Conservation (phyloP, 139 green algal species). For the Volvox africanus region DNA sequence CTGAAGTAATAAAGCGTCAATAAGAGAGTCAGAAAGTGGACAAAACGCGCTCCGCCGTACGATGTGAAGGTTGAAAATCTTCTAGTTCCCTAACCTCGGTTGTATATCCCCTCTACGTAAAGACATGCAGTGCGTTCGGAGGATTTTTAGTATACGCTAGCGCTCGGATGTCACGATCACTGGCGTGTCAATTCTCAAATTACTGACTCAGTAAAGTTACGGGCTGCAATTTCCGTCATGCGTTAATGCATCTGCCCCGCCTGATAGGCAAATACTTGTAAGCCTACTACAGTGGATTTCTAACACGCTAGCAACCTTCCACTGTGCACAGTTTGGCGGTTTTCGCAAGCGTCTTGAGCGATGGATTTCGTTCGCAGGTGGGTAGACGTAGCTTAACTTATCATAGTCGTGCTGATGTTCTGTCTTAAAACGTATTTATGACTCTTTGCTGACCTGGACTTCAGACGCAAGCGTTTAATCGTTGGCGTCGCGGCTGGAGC, state of each 20-base stretch:
- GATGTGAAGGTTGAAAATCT: too few species aligned
- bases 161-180: not conserved
- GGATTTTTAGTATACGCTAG: too few species aligned
- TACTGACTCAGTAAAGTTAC: not conserved
- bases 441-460: not conserved
- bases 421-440: not conserved
- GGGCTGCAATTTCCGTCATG: not conserved
- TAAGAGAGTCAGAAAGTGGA: too few species aligned
- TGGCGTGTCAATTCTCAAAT: not conserved
- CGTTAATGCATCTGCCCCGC: not conserved
- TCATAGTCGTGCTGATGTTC: too few species aligned
- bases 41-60: too few species aligned
- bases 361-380: conserved; percentile 31
- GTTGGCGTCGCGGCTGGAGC: conserved; percentile 33
- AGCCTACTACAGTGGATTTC: not conserved
- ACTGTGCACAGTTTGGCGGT: not conserved
- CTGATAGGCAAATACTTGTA: not conserved
- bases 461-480: conserved; percentile 16
- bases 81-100: too few species aligned
- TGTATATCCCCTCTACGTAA: too few species aligned
- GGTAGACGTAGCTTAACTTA: not conserved
- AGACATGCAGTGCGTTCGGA: too few species aligned
- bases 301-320: not conserved
- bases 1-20: too few species aligned
- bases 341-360: not conserved